A percentile compares a stretch with the other conserved stretches of the same genome.
phyloP scores from a whole-genome alignment of 73 alveolate species.

The Tetrahymena thermophila region DNA sequence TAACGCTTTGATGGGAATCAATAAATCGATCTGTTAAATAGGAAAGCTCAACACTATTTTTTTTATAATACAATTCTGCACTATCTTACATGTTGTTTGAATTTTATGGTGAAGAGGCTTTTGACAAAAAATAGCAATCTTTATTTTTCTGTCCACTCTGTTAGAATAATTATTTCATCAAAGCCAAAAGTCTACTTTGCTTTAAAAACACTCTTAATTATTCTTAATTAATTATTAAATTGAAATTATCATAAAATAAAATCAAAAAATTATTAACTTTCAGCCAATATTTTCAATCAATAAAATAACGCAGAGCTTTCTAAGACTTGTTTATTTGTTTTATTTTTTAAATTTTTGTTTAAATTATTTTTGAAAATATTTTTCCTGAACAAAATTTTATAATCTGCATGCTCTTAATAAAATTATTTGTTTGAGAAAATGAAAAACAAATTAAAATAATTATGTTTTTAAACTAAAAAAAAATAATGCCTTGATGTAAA shows the following conservation, averaged over 20 bases:
- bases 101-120: neutral
- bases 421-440: too few relatives aligned
- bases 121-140: neutral
- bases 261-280: too few relatives aligned
- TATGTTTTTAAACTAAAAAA: too few relatives aligned
- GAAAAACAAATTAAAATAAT: too few relatives aligned
- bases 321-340: too few relatives aligned
- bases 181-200: neutral
- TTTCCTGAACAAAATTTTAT: too few relatives aligned
- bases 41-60: neutral
- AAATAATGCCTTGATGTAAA: neutral
- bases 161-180: neutral
- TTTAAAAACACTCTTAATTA: neutral
- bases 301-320: too few relatives aligned
- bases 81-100: neutral
- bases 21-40: neutral
- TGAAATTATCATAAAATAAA: too few relatives aligned
- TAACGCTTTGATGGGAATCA: neutral
- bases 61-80: neutral
- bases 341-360: too few relatives aligned
- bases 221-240: too few relatives aligned
- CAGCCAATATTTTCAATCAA: neutral
- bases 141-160: neutral
- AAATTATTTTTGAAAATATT: too few relatives aligned
- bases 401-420: too few relatives aligned